Conservation (phyloP, 805 yeast species). For the Zygoascus biomembranicola region DNA sequence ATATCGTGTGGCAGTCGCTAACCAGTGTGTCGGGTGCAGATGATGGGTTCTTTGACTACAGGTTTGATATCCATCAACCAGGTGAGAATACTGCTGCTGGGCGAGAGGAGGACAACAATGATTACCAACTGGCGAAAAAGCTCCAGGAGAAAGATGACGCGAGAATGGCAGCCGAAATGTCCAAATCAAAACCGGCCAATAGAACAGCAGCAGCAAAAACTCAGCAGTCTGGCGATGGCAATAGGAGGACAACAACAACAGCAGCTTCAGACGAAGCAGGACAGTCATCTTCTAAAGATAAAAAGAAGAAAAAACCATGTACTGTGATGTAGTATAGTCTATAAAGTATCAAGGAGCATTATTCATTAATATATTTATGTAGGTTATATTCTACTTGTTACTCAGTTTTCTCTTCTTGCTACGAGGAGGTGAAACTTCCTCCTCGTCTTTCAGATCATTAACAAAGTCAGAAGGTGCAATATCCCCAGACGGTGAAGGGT, state of each 20-base stretch:
- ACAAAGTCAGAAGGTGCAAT: not conserved
- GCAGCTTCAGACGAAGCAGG: conserved; percentile 1
- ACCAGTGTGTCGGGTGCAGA: conserved; percentile 57
- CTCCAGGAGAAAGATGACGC: conserved; percentile 26
- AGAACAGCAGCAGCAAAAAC: not conserved
- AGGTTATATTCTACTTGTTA: not conserved
- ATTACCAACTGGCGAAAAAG: conserved; percentile 25
- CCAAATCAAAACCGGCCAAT: not conserved
- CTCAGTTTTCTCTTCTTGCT: not conserved
- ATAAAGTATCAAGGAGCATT: not conserved
- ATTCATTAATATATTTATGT: not conserved
- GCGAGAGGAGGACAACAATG: conserved; percentile 15
- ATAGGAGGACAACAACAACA: not conserved
- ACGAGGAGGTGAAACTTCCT: not conserved
- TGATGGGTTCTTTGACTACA: conserved; percentile 49
- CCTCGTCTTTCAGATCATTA: not conserved
- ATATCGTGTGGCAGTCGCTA: conserved; percentile 79
- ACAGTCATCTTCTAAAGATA: conserved; percentile 2
- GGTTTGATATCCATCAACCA: conserved; percentile 1
- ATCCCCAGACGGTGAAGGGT: not conserved
- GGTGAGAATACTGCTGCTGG: not conserved
- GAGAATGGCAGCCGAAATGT: conserved; percentile 15
- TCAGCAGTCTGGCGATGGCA: not conserved
- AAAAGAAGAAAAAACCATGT: conserved; percentile 12
- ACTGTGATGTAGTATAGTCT: conserved; percentile 7